phyloP scores from a whole-genome alignment of 192 early-diverging fungal species.

The Umbelopsis vinacea region DNA sequence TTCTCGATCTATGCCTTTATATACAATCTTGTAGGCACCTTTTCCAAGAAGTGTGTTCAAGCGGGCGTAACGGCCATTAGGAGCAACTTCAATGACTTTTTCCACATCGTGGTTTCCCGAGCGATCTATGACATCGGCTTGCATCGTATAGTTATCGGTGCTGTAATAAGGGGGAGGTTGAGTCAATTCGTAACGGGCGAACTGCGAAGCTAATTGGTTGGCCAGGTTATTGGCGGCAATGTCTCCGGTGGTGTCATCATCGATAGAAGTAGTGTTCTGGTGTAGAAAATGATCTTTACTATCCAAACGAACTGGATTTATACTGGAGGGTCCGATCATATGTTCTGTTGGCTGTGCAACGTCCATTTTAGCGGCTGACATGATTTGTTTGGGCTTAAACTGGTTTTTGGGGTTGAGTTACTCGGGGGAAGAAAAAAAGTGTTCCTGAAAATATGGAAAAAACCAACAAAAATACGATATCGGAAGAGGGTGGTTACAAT shows the following conservation, averaged over 20 bases:
- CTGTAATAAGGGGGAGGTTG: not conserved
- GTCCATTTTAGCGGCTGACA: not conserved
- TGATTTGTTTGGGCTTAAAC: not conserved
- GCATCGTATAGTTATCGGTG: slow-evolving; percentile 18
- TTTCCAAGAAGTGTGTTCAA: slow-evolving; percentile 72
- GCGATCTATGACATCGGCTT: slow-evolving; percentile 53
- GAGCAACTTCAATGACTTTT: slow-evolving; percentile 57
- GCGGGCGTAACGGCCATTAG: slow-evolving; percentile 57
- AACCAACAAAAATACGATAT: no score
- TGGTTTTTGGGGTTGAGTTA: no score
- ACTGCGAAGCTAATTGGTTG: slow-evolving; percentile 3
- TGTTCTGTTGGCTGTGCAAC: slow-evolving; percentile 16
- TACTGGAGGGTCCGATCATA: not conserved
- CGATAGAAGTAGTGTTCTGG: not conserved
- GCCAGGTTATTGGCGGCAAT: not conserved
- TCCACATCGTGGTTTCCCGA: slow-evolving; percentile 56
- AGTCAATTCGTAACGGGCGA: not conserved
- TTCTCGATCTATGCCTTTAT: slow-evolving; percentile 84
- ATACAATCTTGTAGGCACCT: slow-evolving; percentile 90
- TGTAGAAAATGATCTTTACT: not conserved
- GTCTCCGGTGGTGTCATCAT: not conserved
- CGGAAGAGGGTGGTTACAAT: no score
- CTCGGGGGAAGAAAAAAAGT: no score
- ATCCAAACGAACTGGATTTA: not conserved
- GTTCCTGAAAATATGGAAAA: no score